Conservation (phyloP, 148 eudicot genomes). For the Dianthus caryophyllus region DNA sequence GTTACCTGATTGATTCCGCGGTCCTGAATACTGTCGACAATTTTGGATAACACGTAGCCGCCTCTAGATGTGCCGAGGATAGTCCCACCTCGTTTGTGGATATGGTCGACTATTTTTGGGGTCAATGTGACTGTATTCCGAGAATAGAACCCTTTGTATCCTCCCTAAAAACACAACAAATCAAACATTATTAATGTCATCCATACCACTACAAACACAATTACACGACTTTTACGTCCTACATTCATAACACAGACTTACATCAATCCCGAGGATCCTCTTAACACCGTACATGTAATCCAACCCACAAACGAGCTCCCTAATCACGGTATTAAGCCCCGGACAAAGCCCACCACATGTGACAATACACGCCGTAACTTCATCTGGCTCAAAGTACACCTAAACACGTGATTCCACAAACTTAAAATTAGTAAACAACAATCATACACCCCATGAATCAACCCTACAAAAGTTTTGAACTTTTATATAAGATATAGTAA, state of each 20-base stretch:
- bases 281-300: slow-evolving; percentile 79
- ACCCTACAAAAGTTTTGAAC: not conserved
- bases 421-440: not conserved
- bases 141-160: slow-evolving; percentile 83
- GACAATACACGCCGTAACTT: slow-evolving; percentile 73
- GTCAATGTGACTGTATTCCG: slow-evolving; percentile 61
- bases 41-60: slow-evolving; percentile 68
- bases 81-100: slow-evolving; percentile 92
- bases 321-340: slow-evolving; percentile 85
- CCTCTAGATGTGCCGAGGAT: slow-evolving; percentile 83
- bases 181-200: not conserved
- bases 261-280: slow-evolving; percentile 63
- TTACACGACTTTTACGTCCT: too few relatives aligned
- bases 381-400: slow-evolving; percentile 74
- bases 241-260: slow-evolving; percentile 30
- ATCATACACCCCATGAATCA: not conserved
- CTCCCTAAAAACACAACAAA: slow-evolving; percentile 47
- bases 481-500: not conserved
- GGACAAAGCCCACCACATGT: slow-evolving; percentile 92
- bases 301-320: slow-evolving; percentile 72
- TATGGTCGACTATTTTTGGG: slow-evolving; percentile 72
- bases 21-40: slow-evolving; percentile 91
- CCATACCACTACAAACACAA: slow-evolving; percentile 1
- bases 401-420: slow-evolving; percentile 20
- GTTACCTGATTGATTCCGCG: slow-evolving; percentile 85